A percentile compares a stretch with the other conserved stretches of the same genome.
Conservation (phyloP, 768 basidiomycete genomes). For the Trametopsis cervina region DNA sequence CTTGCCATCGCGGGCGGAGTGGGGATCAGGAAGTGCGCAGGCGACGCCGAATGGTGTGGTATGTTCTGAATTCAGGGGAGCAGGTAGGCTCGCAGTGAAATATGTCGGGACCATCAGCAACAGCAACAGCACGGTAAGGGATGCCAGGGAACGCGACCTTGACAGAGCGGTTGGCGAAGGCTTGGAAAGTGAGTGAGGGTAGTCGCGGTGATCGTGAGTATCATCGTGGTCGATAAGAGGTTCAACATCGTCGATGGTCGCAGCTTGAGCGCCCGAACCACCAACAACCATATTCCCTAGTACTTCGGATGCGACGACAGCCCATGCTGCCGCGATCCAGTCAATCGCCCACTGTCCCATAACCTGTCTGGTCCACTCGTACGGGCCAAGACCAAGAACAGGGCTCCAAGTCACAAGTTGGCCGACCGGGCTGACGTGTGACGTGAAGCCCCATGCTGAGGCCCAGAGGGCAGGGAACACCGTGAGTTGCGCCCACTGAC, state of each 20-base stretch:
- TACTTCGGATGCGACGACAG: constrained; percentile 51
- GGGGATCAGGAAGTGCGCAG: constrained; percentile 55
- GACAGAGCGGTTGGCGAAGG: constrained; percentile 4
- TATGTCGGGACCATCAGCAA: constrained; percentile 53
- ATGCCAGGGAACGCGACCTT: constrained; percentile 16
- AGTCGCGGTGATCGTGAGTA: background rate
- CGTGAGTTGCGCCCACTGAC: constrained; percentile 38
- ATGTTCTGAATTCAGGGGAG: constrained; percentile 26
- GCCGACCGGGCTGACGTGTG: constrained; percentile 59
- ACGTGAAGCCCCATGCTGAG: constrained; percentile 46
- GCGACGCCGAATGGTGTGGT: constrained; percentile 58
- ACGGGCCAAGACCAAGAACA: constrained; percentile 42
- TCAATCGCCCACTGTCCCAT: constrained; percentile 58
- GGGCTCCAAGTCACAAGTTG: constrained; percentile 70
- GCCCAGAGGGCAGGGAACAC: constrained; percentile 71
- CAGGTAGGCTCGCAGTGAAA: constrained; percentile 33
- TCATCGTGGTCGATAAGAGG: constrained; percentile 12
- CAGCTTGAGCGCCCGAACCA: constrained; percentile 8
- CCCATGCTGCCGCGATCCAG: constrained; percentile 75
- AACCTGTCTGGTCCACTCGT: constrained; percentile 55
- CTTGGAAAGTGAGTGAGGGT: constrained; percentile 7
- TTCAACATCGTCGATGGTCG: background rate
- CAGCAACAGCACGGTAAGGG: constrained; percentile 35
- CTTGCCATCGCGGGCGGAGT: constrained; percentile 30
- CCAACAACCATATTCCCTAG: constrained; percentile 55